A percentile compares a stretch with the other conserved stretches of the same genome.
Conservation (phyloP, 768 basidiomycete genomes). For the Antrodiella citrinella region DNA sequence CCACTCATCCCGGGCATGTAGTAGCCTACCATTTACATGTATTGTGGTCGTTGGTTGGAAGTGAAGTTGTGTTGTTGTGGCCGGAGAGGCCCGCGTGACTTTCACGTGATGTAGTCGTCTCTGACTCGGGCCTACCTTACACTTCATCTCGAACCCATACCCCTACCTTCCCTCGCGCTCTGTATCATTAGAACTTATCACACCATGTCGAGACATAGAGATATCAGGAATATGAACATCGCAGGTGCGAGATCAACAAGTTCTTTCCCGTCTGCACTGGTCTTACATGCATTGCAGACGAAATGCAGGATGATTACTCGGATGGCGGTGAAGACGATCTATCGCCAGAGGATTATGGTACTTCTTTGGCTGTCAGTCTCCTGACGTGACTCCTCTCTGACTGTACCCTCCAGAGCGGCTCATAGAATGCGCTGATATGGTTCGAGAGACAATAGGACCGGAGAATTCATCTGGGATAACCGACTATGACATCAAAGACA, state of each 20-base stretch:
- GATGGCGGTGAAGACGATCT: constrained; percentile 76
- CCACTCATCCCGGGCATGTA: no score
- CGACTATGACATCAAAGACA: constrained; percentile 68
- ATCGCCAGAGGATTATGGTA: constrained; percentile 79
- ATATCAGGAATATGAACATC: constrained; percentile 80
- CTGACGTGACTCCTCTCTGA: not conserved
- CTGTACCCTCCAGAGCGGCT: constrained; percentile 43
- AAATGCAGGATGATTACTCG: constrained; percentile 76
- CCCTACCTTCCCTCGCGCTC: no score
- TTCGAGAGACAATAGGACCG: constrained; percentile 60
- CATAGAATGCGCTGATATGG: constrained; percentile 59
- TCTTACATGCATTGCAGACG: constrained; percentile 48
- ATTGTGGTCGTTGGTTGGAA: no score
- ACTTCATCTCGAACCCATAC: no score
- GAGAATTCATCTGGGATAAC: constrained; percentile 58
- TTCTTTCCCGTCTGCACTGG: not conserved
- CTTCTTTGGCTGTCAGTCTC: constrained; percentile 8
- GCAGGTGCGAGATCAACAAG: constrained; percentile 36
- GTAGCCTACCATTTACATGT: no score
- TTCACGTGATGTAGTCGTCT: no score
- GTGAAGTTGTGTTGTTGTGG: no score
- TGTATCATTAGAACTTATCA: constrained; percentile 8
- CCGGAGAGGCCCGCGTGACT: no score
- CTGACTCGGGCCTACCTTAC: no score
- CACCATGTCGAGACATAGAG: constrained; percentile 87